A percentile compares a stretch with the other conserved stretches of the same genome.
Conservation (phyloP, 768 basidiomycete genomes). For the Imleria badia region DNA sequence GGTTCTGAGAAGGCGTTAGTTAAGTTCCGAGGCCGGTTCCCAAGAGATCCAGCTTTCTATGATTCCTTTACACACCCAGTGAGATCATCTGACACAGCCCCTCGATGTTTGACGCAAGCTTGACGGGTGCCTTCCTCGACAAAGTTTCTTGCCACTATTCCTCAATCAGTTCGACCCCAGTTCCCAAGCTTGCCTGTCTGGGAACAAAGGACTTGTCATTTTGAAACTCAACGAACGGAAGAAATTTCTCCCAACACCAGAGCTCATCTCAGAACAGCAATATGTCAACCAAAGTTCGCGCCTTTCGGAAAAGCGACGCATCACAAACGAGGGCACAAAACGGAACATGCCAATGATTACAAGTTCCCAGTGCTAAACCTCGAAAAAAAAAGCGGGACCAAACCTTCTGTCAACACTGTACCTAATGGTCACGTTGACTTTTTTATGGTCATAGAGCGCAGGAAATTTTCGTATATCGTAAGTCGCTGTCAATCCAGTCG, state of each 20-base stretch:
- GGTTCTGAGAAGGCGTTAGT: conserved; percentile 1
- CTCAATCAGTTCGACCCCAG: conserved; percentile 26
- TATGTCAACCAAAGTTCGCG: conserved; percentile 29
- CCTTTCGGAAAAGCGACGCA: conserved; percentile 1
- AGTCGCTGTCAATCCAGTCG: conserved; percentile 20
- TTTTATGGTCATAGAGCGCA: conserved; percentile 27
- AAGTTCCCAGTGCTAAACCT: conserved; percentile 3
- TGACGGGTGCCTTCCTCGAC: conserved; percentile 15
- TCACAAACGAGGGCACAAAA: conserved; percentile 13
- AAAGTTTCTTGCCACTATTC: conserved; percentile 16
- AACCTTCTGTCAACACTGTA: conserved; percentile 17
- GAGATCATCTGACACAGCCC: conserved; percentile 14
- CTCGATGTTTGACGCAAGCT: too few relatives aligned
- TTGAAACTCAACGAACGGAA: neutral
- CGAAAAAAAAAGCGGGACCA: neutral
- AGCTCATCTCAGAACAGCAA: conserved; percentile 2
- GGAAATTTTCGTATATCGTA: conserved; percentile 24
- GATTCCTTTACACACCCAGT: neutral
- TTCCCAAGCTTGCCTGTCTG: neutral
- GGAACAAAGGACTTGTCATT: neutral
- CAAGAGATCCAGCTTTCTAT: neutral
- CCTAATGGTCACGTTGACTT: conserved; percentile 16
- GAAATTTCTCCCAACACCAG: neutral
- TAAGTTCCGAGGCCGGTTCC: conserved; percentile 3
- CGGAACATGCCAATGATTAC: conserved; percentile 6